phyloP scores from a whole-genome alignment of 129 eudicot genomes.

The Centrapalus pauciflorus region DNA sequence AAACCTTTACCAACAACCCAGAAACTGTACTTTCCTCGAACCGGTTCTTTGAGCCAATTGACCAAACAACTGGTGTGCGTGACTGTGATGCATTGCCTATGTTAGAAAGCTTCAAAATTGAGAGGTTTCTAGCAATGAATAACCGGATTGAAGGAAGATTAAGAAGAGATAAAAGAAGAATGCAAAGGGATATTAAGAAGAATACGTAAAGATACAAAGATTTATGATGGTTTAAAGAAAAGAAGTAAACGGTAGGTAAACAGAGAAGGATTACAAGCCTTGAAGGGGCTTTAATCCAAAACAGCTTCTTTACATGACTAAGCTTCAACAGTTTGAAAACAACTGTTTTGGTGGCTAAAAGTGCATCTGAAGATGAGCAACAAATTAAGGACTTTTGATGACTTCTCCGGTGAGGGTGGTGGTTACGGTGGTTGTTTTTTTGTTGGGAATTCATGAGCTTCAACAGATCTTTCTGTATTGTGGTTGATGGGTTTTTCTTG shows the following conservation, averaged over 20 bases:
- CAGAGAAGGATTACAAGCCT: constrained; percentile 41
- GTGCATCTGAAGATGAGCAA: constrained; percentile 36
- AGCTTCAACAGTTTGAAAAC: constrained; percentile 32
- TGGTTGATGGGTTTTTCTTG: neutral
- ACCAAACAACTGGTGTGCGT: constrained; percentile 56
- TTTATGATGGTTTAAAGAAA: constrained; percentile 33
- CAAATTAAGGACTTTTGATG: constrained; percentile 29
- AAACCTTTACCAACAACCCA: constrained; percentile 53
- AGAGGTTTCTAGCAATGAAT: constrained; percentile 20
- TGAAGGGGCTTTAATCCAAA: constrained; percentile 47
- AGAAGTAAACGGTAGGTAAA: constrained; percentile 53
- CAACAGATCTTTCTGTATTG: neutral
- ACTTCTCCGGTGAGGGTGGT: neutral
- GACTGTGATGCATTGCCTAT: constrained; percentile 7
- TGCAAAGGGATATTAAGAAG: constrained; percentile 21
- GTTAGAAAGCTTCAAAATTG: constrained; percentile 20
- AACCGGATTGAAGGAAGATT: constrained; percentile 30
- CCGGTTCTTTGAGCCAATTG: constrained; percentile 51
- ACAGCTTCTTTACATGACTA: constrained; percentile 25
- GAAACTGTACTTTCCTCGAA: constrained; percentile 18
- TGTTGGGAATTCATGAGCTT: constrained; percentile 18
- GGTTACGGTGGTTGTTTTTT: constrained; percentile 15
- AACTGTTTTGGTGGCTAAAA: constrained; percentile 44
- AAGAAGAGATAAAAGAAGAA: constrained; percentile 21
- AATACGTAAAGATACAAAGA: constrained; percentile 34